These are phyloP conservation scores for Xylariales sp. DNA, from an alignment of 2,329 filamentous ascomycete genomes.

Conservation along the genomic window DNA sequence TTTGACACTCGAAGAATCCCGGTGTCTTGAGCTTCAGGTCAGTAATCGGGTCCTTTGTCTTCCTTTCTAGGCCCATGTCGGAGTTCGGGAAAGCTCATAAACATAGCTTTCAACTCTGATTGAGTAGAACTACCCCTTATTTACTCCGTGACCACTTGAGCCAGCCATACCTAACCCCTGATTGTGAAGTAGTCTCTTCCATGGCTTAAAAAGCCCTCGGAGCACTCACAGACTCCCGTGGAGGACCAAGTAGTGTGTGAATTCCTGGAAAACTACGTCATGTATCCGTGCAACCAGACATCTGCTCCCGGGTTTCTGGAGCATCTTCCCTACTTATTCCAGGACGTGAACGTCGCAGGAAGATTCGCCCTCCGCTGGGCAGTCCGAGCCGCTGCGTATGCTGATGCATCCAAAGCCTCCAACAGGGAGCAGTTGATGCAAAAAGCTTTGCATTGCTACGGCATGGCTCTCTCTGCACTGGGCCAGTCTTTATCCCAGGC, in stretches of 20 bases:
- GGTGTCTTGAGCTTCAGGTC: too few relatives aligned
- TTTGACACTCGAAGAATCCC: too few relatives aligned
- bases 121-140: too few relatives aligned
- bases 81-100: too few relatives aligned
- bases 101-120: too few relatives aligned
- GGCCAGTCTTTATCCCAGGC: constrained; percentile 24
- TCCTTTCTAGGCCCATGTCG: too few relatives aligned
- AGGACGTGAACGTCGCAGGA: constrained; percentile 32
- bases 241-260: constrained; percentile 25
- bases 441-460: constrained; percentile 30
- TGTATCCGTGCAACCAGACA: constrained; percentile 31
- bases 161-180: too few relatives aligned
- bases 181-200: constrained; percentile 11
- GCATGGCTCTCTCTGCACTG: constrained; percentile 28
- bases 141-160: too few relatives aligned
- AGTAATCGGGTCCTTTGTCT: too few relatives aligned
- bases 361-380: constrained; percentile 33
- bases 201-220: constrained; percentile 19
- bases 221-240: constrained; percentile 7
- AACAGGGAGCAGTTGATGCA: constrained; percentile 14
- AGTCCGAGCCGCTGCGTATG: constrained; percentile 31
- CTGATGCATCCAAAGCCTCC: constrained; percentile 25
- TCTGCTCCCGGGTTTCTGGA: constrained; percentile 35
- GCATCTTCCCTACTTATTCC: constrained; percentile 27
- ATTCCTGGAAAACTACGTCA: constrained; percentile 35